phyloP scores from a whole-genome alignment of 768 basidiomycete species.

The Mycena belliarum region DNA sequence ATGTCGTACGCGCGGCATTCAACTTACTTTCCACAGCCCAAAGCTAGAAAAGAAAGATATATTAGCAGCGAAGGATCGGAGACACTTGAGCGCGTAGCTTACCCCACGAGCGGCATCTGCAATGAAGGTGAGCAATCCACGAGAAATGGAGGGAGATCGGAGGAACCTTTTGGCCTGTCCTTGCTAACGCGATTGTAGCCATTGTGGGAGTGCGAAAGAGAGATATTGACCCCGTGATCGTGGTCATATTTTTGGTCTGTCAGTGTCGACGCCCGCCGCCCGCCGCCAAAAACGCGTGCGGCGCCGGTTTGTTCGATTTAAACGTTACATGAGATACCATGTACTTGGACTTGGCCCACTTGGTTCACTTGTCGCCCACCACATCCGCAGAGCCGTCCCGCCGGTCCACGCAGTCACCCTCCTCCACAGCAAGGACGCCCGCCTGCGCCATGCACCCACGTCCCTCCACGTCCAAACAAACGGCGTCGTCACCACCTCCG shows the following conservation, averaged over 20 bases:
- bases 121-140: neutral
- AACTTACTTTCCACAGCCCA: constrained; percentile 68
- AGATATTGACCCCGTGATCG: neutral
- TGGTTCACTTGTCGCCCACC: constrained; percentile 78
- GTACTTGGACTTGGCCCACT: constrained; percentile 81
- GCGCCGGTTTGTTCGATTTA: neutral
- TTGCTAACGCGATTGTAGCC: constrained; percentile 54
- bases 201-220: constrained; percentile 37
- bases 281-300: neutral
- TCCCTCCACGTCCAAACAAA: constrained; percentile 49
- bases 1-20: constrained; percentile 4
- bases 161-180: constrained; percentile 59
- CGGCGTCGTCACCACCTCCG: constrained; percentile 43
- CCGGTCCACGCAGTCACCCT: constrained; percentile 59
- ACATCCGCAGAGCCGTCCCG: constrained; percentile 67
- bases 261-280: neutral
- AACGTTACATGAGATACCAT: constrained; percentile 71
- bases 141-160: constrained; percentile 2
- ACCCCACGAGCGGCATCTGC: constrained; percentile 77
- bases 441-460: constrained; percentile 34
- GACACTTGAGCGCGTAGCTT: constrained; percentile 29
- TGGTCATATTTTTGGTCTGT: no score
- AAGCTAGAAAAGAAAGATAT: constrained; percentile 39
- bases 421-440: constrained; percentile 59
- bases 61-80: neutral